Conservation (phyloP, 768 basidiomycete species). For the Fibroporia radiculosa region DNA sequence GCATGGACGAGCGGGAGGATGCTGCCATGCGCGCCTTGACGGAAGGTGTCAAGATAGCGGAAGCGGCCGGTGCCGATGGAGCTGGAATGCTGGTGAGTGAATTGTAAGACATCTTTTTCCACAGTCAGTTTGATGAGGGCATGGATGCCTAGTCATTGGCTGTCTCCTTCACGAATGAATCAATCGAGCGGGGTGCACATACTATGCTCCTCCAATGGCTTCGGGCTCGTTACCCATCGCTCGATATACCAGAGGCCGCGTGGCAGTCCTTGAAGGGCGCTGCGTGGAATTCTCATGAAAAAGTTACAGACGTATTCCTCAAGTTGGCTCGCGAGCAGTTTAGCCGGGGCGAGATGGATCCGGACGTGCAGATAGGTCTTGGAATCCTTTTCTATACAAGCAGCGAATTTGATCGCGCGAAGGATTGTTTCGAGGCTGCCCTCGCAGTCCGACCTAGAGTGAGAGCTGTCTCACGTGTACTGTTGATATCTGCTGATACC, state of each 20-base stretch:
- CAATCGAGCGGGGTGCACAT: constrained; percentile 80
- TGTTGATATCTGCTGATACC: not conserved
- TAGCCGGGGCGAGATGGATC: constrained; percentile 59
- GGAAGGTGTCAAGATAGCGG: constrained; percentile 63
- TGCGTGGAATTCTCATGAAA: constrained; percentile 77
- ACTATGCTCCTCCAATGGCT: constrained; percentile 85
- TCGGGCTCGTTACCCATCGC: constrained; percentile 51
- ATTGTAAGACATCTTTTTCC: not conserved
- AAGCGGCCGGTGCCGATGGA: constrained; percentile 54
- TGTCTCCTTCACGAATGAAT: constrained; percentile 94
- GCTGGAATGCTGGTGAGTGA: constrained; percentile 66
- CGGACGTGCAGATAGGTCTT: constrained; percentile 89
- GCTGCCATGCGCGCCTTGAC: constrained; percentile 71
- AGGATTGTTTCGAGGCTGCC: constrained; percentile 92
- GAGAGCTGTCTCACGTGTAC: constrained; percentile 12
- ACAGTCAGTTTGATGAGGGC: too few species aligned
- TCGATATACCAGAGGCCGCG: constrained; percentile 44
- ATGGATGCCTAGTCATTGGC: constrained; percentile 71
- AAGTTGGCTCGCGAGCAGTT: constrained; percentile 79
- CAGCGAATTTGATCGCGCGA: constrained; percentile 78
- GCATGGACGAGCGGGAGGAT: constrained; percentile 86
- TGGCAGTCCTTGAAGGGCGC: constrained; percentile 46
- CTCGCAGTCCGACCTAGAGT: constrained; percentile 71
- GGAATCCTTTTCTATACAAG: constrained; percentile 91
- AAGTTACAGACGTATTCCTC: constrained; percentile 79